Conservation (phyloP, 2,329 filamentous ascomycete species). For the Sarocladium kiliense region DNA sequence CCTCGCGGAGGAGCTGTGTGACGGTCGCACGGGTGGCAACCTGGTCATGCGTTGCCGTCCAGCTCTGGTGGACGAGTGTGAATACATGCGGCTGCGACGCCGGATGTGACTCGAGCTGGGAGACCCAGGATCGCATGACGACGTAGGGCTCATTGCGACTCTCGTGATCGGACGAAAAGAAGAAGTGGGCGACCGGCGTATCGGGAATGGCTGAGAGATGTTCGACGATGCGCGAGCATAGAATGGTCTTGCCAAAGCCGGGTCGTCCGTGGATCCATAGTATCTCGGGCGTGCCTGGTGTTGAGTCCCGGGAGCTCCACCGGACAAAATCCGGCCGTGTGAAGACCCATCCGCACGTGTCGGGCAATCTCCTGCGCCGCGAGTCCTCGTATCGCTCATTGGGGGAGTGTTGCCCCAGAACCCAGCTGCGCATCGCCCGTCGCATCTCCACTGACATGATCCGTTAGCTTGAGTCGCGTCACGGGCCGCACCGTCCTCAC, state of each 20-base stretch:
- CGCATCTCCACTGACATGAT: slow-evolving; percentile 3
- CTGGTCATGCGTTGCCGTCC: background rate
- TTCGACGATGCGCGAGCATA: slow-evolving; percentile 23
- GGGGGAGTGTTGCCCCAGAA: slow-evolving; percentile 9
- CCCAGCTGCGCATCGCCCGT: slow-evolving; percentile 15
- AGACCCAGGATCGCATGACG: slow-evolving; percentile 25
- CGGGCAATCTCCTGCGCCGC: slow-evolving; percentile 14
- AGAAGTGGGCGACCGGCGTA: slow-evolving; percentile 21
- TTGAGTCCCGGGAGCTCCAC: slow-evolving; percentile 16
- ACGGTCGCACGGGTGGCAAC: slow-evolving; percentile 16
- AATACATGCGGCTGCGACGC: slow-evolving; percentile 15
- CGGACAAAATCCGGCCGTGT: slow-evolving; percentile 10
- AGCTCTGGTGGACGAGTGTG: slow-evolving; percentile 9
- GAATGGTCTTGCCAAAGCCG: slow-evolving; percentile 28
- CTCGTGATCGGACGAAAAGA: slow-evolving; percentile 24
- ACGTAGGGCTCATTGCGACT: slow-evolving; percentile 19
- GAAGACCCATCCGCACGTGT: slow-evolving; percentile 24
- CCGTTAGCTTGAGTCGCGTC: background rate
- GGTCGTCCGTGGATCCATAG: slow-evolving; percentile 26
- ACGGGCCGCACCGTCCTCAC: too few relatives aligned
- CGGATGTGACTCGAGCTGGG: slow-evolving; percentile 15
- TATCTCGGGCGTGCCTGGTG: slow-evolving; percentile 10
- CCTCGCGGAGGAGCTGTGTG: slow-evolving; percentile 14
- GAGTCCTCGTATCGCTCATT: slow-evolving; percentile 17
- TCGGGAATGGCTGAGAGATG: slow-evolving; percentile 10